Evolutionary conservation across 176 grass and related monocot genomes (phyloP).

Genomic region (Aegilops longissima): DNA sequence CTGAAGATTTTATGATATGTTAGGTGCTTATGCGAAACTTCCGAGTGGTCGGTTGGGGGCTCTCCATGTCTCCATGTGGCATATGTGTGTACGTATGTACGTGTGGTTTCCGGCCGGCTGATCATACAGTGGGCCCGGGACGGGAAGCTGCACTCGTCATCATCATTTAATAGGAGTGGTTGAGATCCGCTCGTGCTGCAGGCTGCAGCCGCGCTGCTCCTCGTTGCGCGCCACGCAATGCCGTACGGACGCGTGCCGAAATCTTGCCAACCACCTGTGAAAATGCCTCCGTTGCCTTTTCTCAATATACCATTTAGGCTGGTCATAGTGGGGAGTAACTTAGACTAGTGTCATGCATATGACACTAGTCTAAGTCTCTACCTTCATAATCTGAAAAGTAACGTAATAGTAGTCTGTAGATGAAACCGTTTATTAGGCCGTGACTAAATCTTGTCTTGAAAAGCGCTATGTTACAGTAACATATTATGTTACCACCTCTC

Average conservation of each 20-base stretch:
- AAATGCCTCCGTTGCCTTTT: not conserved
- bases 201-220: not conserved
- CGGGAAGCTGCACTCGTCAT: not conserved
- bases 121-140: not conserved
- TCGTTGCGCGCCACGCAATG: not conserved
- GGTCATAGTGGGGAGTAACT: no score
- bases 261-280: conserved; percentile 11
- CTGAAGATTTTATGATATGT: not conserved
- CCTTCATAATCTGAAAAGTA: no score
- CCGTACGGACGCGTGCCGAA: not conserved
- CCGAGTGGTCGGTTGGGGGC: conserved; percentile 17
- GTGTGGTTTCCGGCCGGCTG: not conserved
- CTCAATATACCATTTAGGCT: not conserved
- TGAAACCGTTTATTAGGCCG: no score
- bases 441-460: no score
- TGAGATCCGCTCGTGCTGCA: not conserved
- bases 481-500: no score
- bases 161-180: not conserved
- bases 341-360: no score
- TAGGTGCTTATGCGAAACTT: not conserved
- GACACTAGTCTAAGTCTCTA: no score
- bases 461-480: no score
- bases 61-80: conserved; percentile 27
- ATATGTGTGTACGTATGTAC: not conserved
- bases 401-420: no score